These are phyloP conservation scores for Malania oleifera DNA, from an alignment of 164 flowering plant genomes.

Conservation along the genomic window DNA sequence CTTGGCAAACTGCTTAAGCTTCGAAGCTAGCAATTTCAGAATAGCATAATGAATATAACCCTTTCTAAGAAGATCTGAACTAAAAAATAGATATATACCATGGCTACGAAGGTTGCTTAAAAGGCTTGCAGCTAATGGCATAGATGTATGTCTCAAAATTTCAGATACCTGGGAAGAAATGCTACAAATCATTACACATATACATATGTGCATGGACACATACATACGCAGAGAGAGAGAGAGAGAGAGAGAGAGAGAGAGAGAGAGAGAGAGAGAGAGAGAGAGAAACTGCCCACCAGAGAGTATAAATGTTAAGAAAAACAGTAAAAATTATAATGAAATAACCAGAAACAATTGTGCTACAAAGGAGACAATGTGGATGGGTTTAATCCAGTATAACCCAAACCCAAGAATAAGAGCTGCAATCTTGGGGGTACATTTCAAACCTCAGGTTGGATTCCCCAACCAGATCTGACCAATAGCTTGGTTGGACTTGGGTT, in stretches of 20 bases:
- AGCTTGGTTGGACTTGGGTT: too few relatives aligned
- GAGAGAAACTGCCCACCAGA: too few relatives aligned
- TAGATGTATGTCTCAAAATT: constrained; percentile 56
- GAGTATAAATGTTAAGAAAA: not conserved
- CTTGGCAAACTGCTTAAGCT: not conserved
- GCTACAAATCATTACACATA: constrained; percentile 8
- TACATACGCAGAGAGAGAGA: not conserved
- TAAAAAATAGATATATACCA: constrained; percentile 34
- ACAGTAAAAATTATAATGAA: too few relatives aligned
- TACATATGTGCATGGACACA: not conserved
- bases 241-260: not conserved
- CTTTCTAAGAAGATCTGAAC: not conserved
- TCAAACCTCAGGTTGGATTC: too few relatives aligned
- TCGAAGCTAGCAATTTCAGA: not conserved
- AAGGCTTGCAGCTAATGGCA: constrained; percentile 48
- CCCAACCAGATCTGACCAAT: too few relatives aligned
- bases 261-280: not conserved
- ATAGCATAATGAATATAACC: not conserved
- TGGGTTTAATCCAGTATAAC: too few relatives aligned
- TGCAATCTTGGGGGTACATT: too few relatives aligned
- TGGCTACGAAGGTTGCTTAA: constrained; percentile 72
- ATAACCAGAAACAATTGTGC: not conserved
- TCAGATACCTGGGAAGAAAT: constrained; percentile 46
- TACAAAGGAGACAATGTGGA: not conserved
- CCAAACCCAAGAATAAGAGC: too few relatives aligned